Evolutionary conservation across 2,329 filamentous ascomycete species (phyloP).

Genomic region (Talaromyces pinophilus): DNA sequence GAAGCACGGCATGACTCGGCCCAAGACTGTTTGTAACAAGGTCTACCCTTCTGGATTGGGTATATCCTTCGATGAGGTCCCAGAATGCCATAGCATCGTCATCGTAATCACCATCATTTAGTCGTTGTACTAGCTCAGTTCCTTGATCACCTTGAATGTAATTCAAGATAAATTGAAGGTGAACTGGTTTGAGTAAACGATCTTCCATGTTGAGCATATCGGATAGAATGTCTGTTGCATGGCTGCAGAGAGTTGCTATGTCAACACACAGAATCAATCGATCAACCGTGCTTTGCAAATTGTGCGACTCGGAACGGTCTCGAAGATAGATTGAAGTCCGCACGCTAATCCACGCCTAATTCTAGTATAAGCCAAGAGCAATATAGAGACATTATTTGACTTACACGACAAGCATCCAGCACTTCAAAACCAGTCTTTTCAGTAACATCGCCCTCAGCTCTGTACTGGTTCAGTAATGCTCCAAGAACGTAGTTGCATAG

Average conservation of each 20-base stretch:
- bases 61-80: conserved; percentile 43
- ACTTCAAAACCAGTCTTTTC: conserved; percentile 35
- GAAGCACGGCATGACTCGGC: conserved; percentile 36
- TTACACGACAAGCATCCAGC: conserved; percentile 41
- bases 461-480: conserved; percentile 33
- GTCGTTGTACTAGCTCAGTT: conserved; percentile 34
- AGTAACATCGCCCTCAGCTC: conserved; percentile 27
- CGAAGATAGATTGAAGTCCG: conserved; percentile 31
- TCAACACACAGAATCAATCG: conserved; percentile 32
- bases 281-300: conserved; percentile 29
- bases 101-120: conserved; percentile 41
- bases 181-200: conserved; percentile 31
- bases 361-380: not conserved
- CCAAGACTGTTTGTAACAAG: conserved; percentile 36
- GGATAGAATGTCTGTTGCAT: conserved; percentile 38
- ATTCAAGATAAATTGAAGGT: conserved; percentile 34
- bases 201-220: conserved; percentile 37
- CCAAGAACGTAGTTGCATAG: conserved; percentile 40
- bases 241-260: conserved; percentile 31
- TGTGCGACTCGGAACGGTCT: conserved; percentile 26
- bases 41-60: conserved; percentile 34
- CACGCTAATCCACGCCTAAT: conserved; percentile 40
- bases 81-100: conserved; percentile 43
- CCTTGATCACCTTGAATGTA: conserved; percentile 40
- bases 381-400: conserved; percentile 17